Base-by-base conservation (phyloP, 371 early-diverging fungal species). In the Haplosporangium sp. region DNA sequence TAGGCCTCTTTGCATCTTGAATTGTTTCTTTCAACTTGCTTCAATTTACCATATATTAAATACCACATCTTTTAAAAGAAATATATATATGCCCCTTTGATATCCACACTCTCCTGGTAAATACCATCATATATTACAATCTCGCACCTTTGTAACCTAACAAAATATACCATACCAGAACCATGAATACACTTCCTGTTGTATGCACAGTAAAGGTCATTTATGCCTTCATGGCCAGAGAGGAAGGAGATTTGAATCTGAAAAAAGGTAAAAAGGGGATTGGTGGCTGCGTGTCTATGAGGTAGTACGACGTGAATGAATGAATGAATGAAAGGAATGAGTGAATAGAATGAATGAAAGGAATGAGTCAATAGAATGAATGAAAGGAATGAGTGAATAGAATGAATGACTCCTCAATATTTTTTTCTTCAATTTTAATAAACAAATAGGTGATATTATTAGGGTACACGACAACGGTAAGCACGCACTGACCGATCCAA, bases 381-480 rank as follows among this genome's bases (percentile, higher is more conserved):
- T 27, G 27, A 27, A 27, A 27, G 27, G 27, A 27, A 27, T 27
- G 27, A 27, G 27, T 27, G 27, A 27, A 27, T 27, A 27, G 27
- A 27, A 27, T 27, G 27, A 27, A 27, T 27, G 27, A 27, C 27
- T 27, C 27, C 27, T 42, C 44, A 42, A 42, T 42, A 42, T 42
- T 42, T 42, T 42, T 42, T 42, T 6, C 9, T 27, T 27, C 27
- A 27, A 27, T 27, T 27, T 27, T 27, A 27, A 27, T 27, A 27
- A 27, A 27, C 27, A 27, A 10, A 35, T 61, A 81, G 82, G 82
- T 35, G 82, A 81, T 50, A 71, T 81, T 39, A 75, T 81, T 48
- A 64, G 65, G 50, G 82, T 81, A 7, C 75, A 81, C 27, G 82
- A 81, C 60, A 81, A 66, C 20, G 82, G 82, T 81, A 81, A 58